These are phyloP conservation scores for Aureobasidium sp. DNA, from an alignment of 2,329 filamentous ascomycete species.

Conservation along the genomic window DNA sequence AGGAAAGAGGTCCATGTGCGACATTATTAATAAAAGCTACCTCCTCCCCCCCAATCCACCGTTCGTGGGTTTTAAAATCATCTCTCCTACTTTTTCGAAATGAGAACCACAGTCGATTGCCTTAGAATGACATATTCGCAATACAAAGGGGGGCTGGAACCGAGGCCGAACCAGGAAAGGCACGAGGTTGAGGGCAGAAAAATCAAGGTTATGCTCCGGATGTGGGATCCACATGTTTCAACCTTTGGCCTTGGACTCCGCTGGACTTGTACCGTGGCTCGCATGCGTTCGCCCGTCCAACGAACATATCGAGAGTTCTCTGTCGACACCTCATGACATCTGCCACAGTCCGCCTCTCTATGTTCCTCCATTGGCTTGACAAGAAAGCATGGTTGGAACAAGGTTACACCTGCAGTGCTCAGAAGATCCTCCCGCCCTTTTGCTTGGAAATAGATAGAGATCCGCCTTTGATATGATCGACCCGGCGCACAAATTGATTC, in stretches of 20 bases:
- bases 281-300: conserved; percentile 4
- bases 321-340: background rate
- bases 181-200: background rate
- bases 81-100: background rate
- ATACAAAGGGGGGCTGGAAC: conserved; percentile 2
- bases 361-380: background rate
- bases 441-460: background rate
- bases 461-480: background rate
- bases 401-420: background rate
- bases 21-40: background rate
- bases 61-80: conserved; percentile 1
- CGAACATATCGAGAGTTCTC: background rate
- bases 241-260: background rate
- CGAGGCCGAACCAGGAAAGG: conserved; percentile 2
- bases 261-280: background rate
- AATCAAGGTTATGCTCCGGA: background rate
- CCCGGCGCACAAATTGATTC: background rate
- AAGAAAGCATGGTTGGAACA: background rate
- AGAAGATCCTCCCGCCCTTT: background rate
- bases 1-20: background rate
- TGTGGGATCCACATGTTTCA: conserved; percentile 3
- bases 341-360: background rate
- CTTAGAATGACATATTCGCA: conserved; percentile 3
- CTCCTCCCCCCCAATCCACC: background rate
- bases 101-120: background rate